These are phyloP conservation scores for Ambrosia trifida DNA, from an alignment of 129 eudicot species.

Conservation along the genomic window DNA sequence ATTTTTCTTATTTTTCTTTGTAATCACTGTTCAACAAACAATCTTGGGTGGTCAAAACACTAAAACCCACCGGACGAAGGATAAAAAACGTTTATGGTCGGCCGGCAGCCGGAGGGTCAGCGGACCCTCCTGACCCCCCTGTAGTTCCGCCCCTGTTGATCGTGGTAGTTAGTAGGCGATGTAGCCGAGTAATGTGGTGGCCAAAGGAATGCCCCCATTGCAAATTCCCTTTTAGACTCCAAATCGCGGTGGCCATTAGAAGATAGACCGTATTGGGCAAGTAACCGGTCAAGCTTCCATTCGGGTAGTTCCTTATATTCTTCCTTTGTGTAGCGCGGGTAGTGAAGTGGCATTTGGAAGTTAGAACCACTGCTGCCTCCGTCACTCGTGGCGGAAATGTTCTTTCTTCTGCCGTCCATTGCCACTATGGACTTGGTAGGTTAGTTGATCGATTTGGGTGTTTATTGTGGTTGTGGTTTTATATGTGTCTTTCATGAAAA, in stretches of 20 bases:
- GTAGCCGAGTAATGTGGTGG: constrained; percentile 29
- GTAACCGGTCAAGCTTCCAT: constrained; percentile 47
- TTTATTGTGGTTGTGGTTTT: constrained; percentile 15
- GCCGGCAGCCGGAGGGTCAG: too few species aligned
- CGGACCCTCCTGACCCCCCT: too few species aligned
- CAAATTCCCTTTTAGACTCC: constrained; percentile 53
- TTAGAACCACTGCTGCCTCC: constrained; percentile 26
- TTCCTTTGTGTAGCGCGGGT: constrained; percentile 56
- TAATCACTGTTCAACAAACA: too few species aligned
- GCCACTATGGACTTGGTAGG: constrained; percentile 3
- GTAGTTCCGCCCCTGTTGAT: too few species aligned
- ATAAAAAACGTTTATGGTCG: too few species aligned
- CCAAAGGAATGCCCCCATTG: constrained; percentile 71
- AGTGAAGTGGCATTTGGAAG: constrained; percentile 65
- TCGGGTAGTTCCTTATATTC: constrained; percentile 58
- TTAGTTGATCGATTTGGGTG: constrained; percentile 6
- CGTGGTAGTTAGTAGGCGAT: constrained; percentile 15
- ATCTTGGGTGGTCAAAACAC: too few species aligned
- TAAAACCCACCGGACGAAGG: too few species aligned
- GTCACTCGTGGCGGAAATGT: background rate
- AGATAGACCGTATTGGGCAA: constrained; percentile 52
- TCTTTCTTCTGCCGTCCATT: constrained; percentile 42
- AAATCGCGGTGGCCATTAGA: constrained; percentile 40
- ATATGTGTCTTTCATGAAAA: constrained; percentile 33
- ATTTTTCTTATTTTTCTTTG: too few species aligned